These are phyloP conservation scores for Ceratobasidium papillatum DNA, from an alignment of 1,284 basidiomycete genomes.

Conservation along the genomic window DNA sequence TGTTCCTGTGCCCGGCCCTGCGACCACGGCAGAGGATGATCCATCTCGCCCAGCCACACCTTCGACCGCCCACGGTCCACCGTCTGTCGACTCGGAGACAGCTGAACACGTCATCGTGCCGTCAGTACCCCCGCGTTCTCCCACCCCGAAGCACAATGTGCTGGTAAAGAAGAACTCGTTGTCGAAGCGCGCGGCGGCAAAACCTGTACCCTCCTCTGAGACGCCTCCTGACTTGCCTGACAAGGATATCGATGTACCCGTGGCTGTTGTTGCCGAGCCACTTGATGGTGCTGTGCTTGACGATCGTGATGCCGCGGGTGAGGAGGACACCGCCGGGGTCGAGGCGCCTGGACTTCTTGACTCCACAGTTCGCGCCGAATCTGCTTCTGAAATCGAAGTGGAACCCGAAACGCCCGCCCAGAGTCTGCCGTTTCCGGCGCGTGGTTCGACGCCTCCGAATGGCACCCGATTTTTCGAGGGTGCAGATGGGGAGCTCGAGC, in stretches of 20 bases:
- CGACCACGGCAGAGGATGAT: neutral
- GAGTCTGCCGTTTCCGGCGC: conserved; percentile 16
- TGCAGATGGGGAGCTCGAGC: conserved; percentile 26
- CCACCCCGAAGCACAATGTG: conserved; percentile 20
- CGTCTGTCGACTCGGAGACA: conserved; percentile 7
- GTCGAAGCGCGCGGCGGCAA: conserved; percentile 29
- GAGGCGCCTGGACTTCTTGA: neutral
- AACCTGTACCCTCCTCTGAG: neutral
- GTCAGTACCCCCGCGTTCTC: neutral
- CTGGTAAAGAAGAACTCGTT: conserved; percentile 30
- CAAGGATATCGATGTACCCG: neutral
- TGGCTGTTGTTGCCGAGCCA: neutral
- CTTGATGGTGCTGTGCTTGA: neutral
- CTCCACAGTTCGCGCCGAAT: neutral
- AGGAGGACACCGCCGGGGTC: neutral
- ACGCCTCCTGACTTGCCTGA: neutral
- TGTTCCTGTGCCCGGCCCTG: conserved; percentile 5
- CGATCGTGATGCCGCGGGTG: neutral
- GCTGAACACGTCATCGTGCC: conserved; percentile 21
- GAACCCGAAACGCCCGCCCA: neutral
- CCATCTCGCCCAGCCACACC: conserved; percentile 12
- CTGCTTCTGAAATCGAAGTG: neutral
- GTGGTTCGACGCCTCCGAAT: conserved; percentile 15
- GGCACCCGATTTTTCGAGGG: conserved; percentile 33
- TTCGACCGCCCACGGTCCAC: neutral